Evolutionary conservation across 1,139 yeast species (phyloP).

Genomic region (Kodamaea anthophila): DNA sequence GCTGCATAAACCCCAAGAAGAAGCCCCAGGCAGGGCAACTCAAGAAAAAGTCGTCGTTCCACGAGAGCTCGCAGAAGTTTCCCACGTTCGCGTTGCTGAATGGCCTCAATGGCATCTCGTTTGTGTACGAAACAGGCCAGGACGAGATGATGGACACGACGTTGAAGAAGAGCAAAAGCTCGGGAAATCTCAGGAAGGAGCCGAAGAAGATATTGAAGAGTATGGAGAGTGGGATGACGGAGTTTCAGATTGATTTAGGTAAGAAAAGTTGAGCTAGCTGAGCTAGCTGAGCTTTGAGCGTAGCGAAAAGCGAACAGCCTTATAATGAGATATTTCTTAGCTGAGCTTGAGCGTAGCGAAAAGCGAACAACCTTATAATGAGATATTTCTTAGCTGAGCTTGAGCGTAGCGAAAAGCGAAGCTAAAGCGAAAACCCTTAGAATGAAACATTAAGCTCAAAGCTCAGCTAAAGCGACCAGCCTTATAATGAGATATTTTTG

Average conservation of each 20-base stretch:
- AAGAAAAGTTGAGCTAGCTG: not conserved
- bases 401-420: too few relatives aligned
- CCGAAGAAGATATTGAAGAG: constrained; percentile 17
- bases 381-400: too few relatives aligned
- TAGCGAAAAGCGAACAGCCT: too few relatives aligned
- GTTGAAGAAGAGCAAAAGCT: constrained; percentile 14
- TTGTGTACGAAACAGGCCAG: constrained; percentile 16
- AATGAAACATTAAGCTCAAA: too few relatives aligned
- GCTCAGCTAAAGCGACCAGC: too few relatives aligned
- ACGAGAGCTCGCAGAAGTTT: constrained; percentile 24
- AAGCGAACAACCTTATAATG: too few relatives aligned
- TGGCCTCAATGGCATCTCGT: constrained; percentile 11
- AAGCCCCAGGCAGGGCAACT: not conserved
- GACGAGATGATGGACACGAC: constrained; percentile 6
- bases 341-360: too few relatives aligned
- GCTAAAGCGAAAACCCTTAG: too few relatives aligned
- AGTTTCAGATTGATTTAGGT: constrained; percentile 27
- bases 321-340: too few relatives aligned
- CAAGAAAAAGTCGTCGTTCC: constrained; percentile 10
- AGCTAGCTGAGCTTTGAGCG: not conserved
- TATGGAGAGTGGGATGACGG: constrained; percentile 34
- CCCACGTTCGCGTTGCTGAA: constrained; percentile 14
- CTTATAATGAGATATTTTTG: too few relatives aligned
- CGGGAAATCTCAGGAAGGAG: constrained; percentile 9
- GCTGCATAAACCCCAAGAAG: constrained; percentile 5